Base-by-base conservation (phyloP, 2,329 filamentous ascomycete species). In the Xylariaceae sp. region DNA sequence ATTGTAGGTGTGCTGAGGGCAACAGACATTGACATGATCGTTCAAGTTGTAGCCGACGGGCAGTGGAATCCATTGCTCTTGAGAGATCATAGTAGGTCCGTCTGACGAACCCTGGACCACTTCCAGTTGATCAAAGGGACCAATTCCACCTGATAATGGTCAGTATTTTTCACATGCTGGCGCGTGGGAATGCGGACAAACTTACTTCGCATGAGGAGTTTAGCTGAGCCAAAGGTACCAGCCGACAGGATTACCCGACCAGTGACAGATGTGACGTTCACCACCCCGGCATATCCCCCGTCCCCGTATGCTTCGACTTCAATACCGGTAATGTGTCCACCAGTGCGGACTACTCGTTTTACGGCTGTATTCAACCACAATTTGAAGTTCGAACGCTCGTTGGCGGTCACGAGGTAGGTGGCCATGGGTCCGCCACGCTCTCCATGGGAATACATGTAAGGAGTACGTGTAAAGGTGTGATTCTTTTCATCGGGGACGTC, bases 401-500 rank as follows among this genome's bases (percentile, higher is more conserved):
- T 74, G 1, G 85, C 84, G 19, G 77, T 75, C 3, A 85, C 81
- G 1, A 90, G 79, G 64, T 90, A 90, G 0, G 87, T 88, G 6
- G 82, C 83, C 67, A 89, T 74, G 9, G 87, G 86, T 1, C 87
- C 87, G 44, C 83, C 83, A 56, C 87, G 76, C 68, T 87, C 83
- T 50, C 84, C 85, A 45, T 83, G 72, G 4, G 74, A 73, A 66
- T 83, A 87, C 82, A 88, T 87, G 73, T 82, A 88, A 30, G 82
- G 78, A 29, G 83, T 81, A 68, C 83, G 80, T 43, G 79, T 77
- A 69, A 76, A 89, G 0, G 80, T 83, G 60, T 76, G 75, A 71
- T 87, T 84, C 78, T 89, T 89, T 67, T 78, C 68, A 54, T 79
- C 74, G 0, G 84, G 84, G 45, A 77, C 72, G 12, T 76, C 64